Conservation (phyloP, 306 rosid species). For the Gastrolobium bilobum region DNA sequence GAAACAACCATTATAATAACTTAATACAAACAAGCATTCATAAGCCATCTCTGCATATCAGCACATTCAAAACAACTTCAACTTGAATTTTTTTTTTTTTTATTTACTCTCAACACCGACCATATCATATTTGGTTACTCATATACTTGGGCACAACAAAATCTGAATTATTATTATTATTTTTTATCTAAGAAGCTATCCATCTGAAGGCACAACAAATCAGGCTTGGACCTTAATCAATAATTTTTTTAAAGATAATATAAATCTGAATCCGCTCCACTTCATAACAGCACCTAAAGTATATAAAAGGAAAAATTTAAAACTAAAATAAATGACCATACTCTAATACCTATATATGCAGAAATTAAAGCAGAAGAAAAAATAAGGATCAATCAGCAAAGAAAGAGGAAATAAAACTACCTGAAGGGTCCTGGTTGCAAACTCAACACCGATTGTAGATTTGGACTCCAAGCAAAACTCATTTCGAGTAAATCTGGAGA, state of each 20-base stretch:
- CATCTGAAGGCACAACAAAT: not conserved
- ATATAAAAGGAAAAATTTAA: not conserved
- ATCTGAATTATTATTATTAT: not conserved
- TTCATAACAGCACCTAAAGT: conserved; percentile 12
- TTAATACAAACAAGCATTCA: not conserved
- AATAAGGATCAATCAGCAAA: not conserved
- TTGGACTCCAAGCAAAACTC: conserved; percentile 98
- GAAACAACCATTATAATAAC: conserved; percentile 26
- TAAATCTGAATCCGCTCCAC: conserved; percentile 3
- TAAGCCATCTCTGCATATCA: not conserved
- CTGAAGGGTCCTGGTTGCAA: conserved; percentile 98
- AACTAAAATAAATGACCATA: not conserved
- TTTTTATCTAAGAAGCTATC: not conserved
- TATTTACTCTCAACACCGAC: conserved; percentile 2
- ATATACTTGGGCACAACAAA: not conserved
- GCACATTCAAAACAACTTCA: conserved; percentile 25
- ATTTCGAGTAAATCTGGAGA: conserved; percentile 95
- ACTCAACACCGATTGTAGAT: conserved; percentile 98
- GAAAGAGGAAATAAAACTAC: conserved; percentile 44
- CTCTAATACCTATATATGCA: not conserved
- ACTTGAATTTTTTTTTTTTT: too few species aligned
- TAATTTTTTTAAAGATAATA: not conserved
- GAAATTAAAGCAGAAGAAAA: not conserved
- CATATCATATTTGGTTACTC: conserved; percentile 5
- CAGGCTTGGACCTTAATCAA: not conserved